Evolutionary conservation across 2,329 filamentous ascomycete genomes (phyloP), one percentile per base, ranked within the genome.

Genomic region (Pestalotiopsis sp.): DNA sequence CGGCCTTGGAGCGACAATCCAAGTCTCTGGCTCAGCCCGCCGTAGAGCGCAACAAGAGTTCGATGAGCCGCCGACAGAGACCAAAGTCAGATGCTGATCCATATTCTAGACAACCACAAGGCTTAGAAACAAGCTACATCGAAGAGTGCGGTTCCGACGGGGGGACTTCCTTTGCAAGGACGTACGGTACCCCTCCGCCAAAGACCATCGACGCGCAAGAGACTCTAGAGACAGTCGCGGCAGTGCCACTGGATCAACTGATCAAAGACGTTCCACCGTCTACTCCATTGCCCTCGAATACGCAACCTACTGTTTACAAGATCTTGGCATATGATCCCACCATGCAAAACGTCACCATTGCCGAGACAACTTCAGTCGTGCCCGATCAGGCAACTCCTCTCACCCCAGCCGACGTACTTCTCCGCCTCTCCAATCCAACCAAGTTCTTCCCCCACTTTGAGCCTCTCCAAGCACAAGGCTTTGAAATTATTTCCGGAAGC

Each of bases 391-490:
- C 86, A n/a, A 75, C 80, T 0, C 81, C 87, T 0, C 78, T 89
- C 25, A 85, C 88, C 0, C 88, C 91, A 0, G 83, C 88, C 9
- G 87, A 91, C 62, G 87, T 88, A 1, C 80, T 93, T 2, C 82
- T 87, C 1, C 85, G 85, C 7, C 82, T 93, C 20, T 86, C 88
- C 0, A 86, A 91, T 70, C 90, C 91, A 0, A 83, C 86, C 64
- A 88, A 88, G 71, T 93, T 93, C 78, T 83, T 92, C 13, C 85
- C 90, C 3, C 84, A 92, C 72, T 89, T 93, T 68, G 81, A 82
- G 3, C 78, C 83, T 1, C 82, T 92, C 1, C 84, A 90, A 69
- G 80, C 82, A 0, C 83, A 91, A 67, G 91, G 91, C 0, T 93
- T 89, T 70, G 90, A 92, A 73, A 89, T 92, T 52, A 85, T 90